Evolutionary conservation across 164 flowering plant genomes (phyloP).

Genomic region (Aristolochia californica): DNA sequence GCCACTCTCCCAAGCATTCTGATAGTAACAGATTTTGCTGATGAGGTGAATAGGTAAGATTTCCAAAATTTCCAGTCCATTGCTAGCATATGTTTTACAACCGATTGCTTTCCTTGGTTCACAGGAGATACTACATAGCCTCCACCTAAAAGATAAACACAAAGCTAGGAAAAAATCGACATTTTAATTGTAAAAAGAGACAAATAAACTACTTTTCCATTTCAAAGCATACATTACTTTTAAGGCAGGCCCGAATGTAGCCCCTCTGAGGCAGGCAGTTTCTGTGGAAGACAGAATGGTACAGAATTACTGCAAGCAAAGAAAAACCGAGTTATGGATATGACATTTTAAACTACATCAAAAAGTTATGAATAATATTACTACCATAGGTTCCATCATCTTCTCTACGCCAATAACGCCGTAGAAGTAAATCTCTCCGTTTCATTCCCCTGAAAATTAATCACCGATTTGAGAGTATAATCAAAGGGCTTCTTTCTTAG

Average conservation of each 20-base stretch:
- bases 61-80: slow-evolving; percentile 91
- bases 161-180: background rate
- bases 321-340: background rate
- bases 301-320: slow-evolving; percentile 60
- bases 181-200: background rate
- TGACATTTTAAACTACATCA: no score
- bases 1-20: slow-evolving; percentile 77
- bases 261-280: slow-evolving; percentile 53
- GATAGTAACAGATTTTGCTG: slow-evolving; percentile 55
- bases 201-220: background rate
- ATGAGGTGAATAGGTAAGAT: slow-evolving; percentile 39
- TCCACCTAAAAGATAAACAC: slow-evolving; percentile 50
- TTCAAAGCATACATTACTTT: slow-evolving; percentile 81
- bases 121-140: slow-evolving; percentile 79
- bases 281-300: slow-evolving; percentile 78
- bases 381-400: slow-evolving; percentile 95
- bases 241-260: slow-evolving; percentile 84
- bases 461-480: background rate
- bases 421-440: slow-evolving; percentile 66
- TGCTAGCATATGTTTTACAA: slow-evolving; percentile 92
- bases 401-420: slow-evolving; percentile 94
- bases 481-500: no score
- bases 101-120: slow-evolving; percentile 56
- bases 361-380: background rate
- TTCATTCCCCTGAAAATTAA: slow-evolving; percentile 67